Evolutionary conservation across 1,284 basidiomycete species (phyloP).

Genomic region (Marasmius tenuissimus): DNA sequence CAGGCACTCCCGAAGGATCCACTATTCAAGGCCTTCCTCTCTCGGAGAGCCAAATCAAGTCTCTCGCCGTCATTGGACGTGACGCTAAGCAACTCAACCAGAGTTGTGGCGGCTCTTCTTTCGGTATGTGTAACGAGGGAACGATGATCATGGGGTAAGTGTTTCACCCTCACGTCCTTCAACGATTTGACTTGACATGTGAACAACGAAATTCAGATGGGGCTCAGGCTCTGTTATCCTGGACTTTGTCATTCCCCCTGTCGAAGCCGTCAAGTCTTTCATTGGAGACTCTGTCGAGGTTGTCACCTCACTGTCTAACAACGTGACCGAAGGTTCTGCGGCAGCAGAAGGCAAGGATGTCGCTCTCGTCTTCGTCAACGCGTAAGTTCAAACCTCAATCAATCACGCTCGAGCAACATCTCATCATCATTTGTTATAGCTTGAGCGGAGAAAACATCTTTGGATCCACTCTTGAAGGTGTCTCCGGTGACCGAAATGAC

Average conservation of each 20-base stretch:
- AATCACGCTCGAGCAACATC: no score
- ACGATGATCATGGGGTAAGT: slow-evolving; percentile 45
- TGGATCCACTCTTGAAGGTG: slow-evolving; percentile 62
- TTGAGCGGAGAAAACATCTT: slow-evolving; percentile 47
- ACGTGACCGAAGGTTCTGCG: slow-evolving; percentile 42
- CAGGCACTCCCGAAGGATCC: slow-evolving; percentile 27
- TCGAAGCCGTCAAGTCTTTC: slow-evolving; percentile 48
- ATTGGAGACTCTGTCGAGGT: slow-evolving; percentile 44
- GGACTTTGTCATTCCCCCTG: slow-evolving; percentile 43
- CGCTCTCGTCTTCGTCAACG: slow-evolving; percentile 68
- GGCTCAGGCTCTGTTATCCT: slow-evolving; percentile 49
- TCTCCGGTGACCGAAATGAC: slow-evolving; percentile 74
- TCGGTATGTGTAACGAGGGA: slow-evolving; percentile 47
- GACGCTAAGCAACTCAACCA: slow-evolving; percentile 43
- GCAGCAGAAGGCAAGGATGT: slow-evolving; percentile 55
- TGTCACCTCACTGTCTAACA: slow-evolving; percentile 56
- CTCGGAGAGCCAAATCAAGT: slow-evolving; percentile 43
- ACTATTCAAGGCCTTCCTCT: slow-evolving; percentile 44
- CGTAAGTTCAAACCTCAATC: slow-evolving; percentile 31
- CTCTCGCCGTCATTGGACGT: slow-evolving; percentile 43
- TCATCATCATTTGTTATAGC: slow-evolving; percentile 14
- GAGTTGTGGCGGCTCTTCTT: slow-evolving; percentile 32
- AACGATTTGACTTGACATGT: neutral
- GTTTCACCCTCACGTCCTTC: neutral
- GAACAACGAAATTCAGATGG: slow-evolving; percentile 31